phyloP scores from a whole-genome alignment of 306 rosid genomes.

The Sicyos baderoa region DNA sequence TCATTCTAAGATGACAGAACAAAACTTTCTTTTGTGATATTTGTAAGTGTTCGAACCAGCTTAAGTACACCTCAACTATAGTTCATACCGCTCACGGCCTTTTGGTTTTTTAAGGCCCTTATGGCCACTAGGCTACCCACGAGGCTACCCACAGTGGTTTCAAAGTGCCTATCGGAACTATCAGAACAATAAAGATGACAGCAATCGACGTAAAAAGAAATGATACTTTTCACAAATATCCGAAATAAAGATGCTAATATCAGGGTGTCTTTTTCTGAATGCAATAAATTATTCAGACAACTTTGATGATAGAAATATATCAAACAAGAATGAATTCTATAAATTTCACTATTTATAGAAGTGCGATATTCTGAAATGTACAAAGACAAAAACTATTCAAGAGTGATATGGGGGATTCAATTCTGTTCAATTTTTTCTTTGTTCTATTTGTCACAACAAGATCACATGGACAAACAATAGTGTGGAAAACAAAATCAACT shows the following conservation, averaged over 20 bases:
- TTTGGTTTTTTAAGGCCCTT: no score
- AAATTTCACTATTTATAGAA: constrained; percentile 3
- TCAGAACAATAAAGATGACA: no score
- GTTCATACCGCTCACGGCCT: no score
- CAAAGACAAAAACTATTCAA: constrained; percentile 6
- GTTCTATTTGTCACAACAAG: constrained; percentile 24
- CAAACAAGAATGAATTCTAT: not conserved
- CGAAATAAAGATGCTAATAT: not conserved
- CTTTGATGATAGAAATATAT: not conserved
- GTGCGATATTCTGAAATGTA: not conserved
- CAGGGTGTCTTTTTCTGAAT: not conserved
- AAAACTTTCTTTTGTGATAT: no score
- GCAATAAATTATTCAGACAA: not conserved
- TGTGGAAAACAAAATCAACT: constrained; percentile 4
- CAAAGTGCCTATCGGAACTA: no score
- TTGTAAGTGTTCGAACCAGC: no score
- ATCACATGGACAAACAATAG: not conserved
- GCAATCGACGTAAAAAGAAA: no score
- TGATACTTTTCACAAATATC: no score
- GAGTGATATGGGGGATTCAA: not conserved
- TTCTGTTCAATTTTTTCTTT: not conserved
- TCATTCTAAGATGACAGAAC: not conserved
- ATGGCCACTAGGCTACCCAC: no score
- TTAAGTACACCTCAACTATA: no score
- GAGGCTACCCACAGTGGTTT: no score